phyloP scores from a whole-genome alignment of 2,329 filamentous ascomycete genomes.

The Phialophora chinensis region DNA sequence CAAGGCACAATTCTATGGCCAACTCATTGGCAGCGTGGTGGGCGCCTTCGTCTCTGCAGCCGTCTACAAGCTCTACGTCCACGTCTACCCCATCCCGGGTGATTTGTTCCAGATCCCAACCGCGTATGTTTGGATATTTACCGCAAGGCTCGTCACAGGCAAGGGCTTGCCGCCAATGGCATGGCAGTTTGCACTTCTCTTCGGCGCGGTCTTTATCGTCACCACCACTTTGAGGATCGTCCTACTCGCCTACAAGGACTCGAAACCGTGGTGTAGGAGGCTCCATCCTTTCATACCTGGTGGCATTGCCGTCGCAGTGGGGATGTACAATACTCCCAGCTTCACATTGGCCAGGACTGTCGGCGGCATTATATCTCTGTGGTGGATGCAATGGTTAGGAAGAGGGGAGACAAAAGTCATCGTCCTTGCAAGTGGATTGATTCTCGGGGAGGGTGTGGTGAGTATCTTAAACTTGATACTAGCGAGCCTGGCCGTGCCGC shows the following conservation, averaged over 20 bases:
- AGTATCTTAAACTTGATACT: slow-evolving; percentile 89
- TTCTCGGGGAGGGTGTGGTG: slow-evolving; percentile 87
- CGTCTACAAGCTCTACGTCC: slow-evolving; percentile 88
- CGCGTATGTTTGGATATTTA: slow-evolving; percentile 97
- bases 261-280: slow-evolving; percentile 33
- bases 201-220: slow-evolving; percentile 74
- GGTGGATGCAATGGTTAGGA: slow-evolving; percentile 68
- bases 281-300: slow-evolving; percentile 72
- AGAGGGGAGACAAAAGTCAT: slow-evolving; percentile 71
- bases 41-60: slow-evolving; percentile 85
- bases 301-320: slow-evolving; percentile 93
- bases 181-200: slow-evolving; percentile 75
- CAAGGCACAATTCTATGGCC: slow-evolving; percentile 94
- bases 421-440: slow-evolving; percentile 86
- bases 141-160: slow-evolving; percentile 88
- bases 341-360: slow-evolving; percentile 89
- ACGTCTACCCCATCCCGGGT: slow-evolving; percentile 86
- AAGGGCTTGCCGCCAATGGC: slow-evolving; percentile 85
- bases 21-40: slow-evolving; percentile 85
- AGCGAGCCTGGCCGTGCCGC: slow-evolving; percentile 76
- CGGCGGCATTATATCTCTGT: slow-evolving; percentile 78
- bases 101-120: slow-evolving; percentile 93
- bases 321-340: slow-evolving; percentile 97
- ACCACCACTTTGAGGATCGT: slow-evolving; percentile 73
- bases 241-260: slow-evolving; percentile 32